Conservation (phyloP, 306 rosid genomes). For the Trichosanthes cucumerina region DNA sequence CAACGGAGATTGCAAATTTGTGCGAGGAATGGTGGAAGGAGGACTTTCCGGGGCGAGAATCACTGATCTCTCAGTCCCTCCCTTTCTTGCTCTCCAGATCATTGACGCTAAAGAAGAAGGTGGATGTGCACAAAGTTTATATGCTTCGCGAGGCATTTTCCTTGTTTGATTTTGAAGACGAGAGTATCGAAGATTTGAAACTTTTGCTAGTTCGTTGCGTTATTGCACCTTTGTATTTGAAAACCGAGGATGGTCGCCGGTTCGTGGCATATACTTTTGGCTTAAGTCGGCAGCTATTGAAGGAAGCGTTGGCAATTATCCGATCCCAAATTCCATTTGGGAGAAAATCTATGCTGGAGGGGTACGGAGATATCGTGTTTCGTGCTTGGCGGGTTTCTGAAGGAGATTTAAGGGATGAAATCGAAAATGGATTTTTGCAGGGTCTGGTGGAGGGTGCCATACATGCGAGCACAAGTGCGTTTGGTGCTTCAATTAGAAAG, state of each 20-base stretch:
- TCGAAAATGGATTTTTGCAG: conserved; percentile 72
- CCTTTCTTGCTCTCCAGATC: conserved; percentile 62
- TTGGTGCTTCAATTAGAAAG: conserved; percentile 68
- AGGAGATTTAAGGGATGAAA: conserved; percentile 31
- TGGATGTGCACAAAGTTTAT: conserved; percentile 67
- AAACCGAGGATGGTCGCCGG: conserved; percentile 71
- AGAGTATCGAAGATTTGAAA: conserved; percentile 71
- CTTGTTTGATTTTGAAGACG: conserved; percentile 73
- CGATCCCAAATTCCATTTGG: conserved; percentile 83
- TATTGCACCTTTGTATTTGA: conserved; percentile 62
- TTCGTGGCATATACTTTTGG: conserved; percentile 61
- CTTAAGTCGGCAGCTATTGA: conserved; percentile 51
- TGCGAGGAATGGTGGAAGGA: conserved; percentile 96
- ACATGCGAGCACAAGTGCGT: conserved; percentile 38
- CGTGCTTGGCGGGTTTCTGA: conserved; percentile 70
- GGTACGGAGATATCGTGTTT: conserved; percentile 66
- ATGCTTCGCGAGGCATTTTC: conserved; percentile 62
- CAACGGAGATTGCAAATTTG: conserved; percentile 37
- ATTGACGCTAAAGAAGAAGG: conserved; percentile 57
- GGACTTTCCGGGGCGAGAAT: conserved; percentile 44
- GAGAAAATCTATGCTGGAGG: conserved; percentile 80
- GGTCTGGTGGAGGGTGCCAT: conserved; percentile 58
- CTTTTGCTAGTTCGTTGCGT: conserved; percentile 51
- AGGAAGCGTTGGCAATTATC: conserved; percentile 72
- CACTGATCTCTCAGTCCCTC: conserved; percentile 63